phyloP scores from a whole-genome alignment of 768 basidiomycete species.

The Tephrocybe sp. region DNA sequence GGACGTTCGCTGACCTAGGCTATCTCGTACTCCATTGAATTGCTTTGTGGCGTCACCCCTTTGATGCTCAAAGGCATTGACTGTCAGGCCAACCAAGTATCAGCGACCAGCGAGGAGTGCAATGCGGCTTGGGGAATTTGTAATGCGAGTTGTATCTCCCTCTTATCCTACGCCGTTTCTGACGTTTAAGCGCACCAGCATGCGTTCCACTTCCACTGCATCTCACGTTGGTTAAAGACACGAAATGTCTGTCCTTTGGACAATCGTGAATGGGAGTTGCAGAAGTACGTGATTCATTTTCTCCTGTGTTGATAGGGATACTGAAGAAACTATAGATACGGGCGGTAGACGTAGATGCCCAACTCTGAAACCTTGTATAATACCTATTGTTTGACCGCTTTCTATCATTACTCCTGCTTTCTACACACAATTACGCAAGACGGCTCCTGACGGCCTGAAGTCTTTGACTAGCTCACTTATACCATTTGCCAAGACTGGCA shows the following conservation, averaged over 20 bases:
- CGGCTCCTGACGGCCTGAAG: too few relatives aligned
- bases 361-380: background rate
- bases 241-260: constrained; percentile 93
- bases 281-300: constrained; percentile 73
- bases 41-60: background rate
- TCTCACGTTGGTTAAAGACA: constrained; percentile 98
- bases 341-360: constrained; percentile 7
- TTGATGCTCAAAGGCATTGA: constrained; percentile 78
- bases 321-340: constrained; percentile 10
- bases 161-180: background rate
- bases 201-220: constrained; percentile 99
- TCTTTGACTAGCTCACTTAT: too few relatives aligned
- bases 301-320: background rate
- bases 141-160: constrained; percentile 61
- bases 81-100: constrained; percentile 98
- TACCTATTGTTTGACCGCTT: background rate
- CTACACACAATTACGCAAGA: too few relatives aligned
- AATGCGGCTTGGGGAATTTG: constrained; percentile 99
- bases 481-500: too few relatives aligned
- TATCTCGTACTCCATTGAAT: background rate
- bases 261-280: constrained; percentile 96
- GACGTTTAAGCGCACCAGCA: constrained; percentile 52
- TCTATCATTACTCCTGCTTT: background rate
- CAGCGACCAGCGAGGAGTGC: constrained; percentile 94
- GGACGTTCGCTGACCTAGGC: background rate